Evolutionary conservation across 2,329 filamentous ascomycete genomes (phyloP).

Genomic region (Hypoxylon sp.): DNA sequence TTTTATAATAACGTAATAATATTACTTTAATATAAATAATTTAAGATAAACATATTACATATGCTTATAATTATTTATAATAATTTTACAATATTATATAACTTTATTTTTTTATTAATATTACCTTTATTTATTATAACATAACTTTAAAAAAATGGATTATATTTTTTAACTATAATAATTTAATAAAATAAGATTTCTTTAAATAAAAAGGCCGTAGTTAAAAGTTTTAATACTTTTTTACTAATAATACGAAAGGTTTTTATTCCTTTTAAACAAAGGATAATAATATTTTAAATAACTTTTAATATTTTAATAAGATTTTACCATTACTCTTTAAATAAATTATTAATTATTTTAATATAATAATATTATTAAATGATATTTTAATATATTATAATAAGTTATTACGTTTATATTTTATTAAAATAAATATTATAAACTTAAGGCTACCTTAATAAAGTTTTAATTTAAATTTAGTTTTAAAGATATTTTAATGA

Average conservation of each 20-base stretch:
- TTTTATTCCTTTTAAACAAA: not conserved
- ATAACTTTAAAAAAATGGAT: not conserved
- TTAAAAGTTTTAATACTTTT: not conserved
- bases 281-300: not conserved
- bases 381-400: not conserved
- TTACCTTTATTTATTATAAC: not conserved
- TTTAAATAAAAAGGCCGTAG: not conserved
- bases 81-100: not conserved
- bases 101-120: not conserved
- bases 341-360: not conserved
- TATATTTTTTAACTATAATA: not conserved
- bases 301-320: not conserved
- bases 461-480: not conserved
- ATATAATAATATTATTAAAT: not conserved
- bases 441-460: not conserved
- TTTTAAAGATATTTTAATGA: not conserved
- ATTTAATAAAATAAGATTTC: not conserved
- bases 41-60: not conserved
- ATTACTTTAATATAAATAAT: not conserved
- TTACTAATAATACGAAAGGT: not conserved
- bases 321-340: not conserved
- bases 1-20: not conserved
- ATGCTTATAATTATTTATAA: not conserved
- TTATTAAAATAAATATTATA: not conserved
- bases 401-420: not conserved